Evolutionary conservation across 2,329 filamentous ascomycete genomes (phyloP).

Genomic region (Rugonectria rugulosa): DNA sequence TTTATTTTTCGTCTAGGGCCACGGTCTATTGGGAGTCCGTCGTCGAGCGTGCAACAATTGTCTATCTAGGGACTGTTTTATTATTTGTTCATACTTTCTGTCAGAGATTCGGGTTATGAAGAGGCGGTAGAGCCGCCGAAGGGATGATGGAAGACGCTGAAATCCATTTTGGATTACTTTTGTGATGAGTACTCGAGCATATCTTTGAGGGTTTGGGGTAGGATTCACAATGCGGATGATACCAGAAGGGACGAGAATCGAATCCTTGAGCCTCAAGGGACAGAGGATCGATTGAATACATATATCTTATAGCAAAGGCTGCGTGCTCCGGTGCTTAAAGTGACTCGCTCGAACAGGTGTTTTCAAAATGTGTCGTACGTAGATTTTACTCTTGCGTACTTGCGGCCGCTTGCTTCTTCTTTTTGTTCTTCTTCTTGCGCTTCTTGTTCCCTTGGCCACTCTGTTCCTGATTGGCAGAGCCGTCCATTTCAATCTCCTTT

Average conservation of each 20-base stretch:
- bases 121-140: slow-evolving; percentile 3
- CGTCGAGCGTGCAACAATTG: slow-evolving; percentile 7
- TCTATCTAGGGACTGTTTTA: slow-evolving; percentile 4
- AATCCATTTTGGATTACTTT: not conserved
- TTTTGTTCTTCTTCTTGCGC: slow-evolving; percentile 37
- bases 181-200: slow-evolving; percentile 15
- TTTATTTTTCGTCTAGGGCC: not conserved
- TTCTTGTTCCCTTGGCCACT: too few relatives aligned
- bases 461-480: too few relatives aligned
- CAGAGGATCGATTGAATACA: too few relatives aligned
- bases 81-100: too few relatives aligned
- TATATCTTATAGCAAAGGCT: too few relatives aligned
- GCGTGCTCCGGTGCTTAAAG: too few relatives aligned
- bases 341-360: too few relatives aligned
- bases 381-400: not conserved
- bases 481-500: slow-evolving; percentile 29
- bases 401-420: slow-evolving; percentile 38
- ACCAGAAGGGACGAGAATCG: too few relatives aligned
- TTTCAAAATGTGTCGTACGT: too few relatives aligned
- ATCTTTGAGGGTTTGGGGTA: slow-evolving; percentile 2
- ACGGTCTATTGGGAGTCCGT: not conserved
- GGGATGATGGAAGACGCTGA: not conserved
- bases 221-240: too few relatives aligned
- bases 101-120: slow-evolving; percentile 9
- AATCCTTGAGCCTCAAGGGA: too few relatives aligned